phyloP scores from a whole-genome alignment of 2,329 filamentous ascomycete genomes.

The Fusarium sp. region DNA sequence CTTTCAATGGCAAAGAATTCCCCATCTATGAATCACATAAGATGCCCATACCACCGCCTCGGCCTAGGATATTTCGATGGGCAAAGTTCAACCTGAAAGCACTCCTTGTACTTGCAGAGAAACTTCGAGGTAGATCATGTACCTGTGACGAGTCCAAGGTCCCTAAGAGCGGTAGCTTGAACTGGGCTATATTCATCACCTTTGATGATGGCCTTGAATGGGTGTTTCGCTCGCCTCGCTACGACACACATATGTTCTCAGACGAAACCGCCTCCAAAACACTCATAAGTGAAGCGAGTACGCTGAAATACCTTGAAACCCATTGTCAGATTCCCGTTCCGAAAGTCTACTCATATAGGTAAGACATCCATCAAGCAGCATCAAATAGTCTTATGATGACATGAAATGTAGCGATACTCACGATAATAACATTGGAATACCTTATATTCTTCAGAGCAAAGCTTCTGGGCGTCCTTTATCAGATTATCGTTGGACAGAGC shows the following conservation, averaged over 20 bases:
- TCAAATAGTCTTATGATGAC: fast-evolving
- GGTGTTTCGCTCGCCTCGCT: constrained; percentile 30
- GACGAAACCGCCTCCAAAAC: constrained; percentile 25
- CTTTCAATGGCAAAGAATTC: fast-evolving
- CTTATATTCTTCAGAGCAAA: constrained; percentile 39
- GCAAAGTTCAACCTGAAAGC: constrained; percentile 27
- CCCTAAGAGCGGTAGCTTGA: constrained; percentile 29
- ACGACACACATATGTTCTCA: neutral
- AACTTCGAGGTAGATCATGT: constrained; percentile 26
- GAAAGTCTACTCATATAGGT: constrained; percentile 21
- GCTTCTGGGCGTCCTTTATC: constrained; percentile 26
- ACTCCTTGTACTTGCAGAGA: constrained; percentile 22
- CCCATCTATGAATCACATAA: fast-evolving
- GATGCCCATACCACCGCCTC: fast-evolving
- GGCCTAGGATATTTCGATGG: neutral
- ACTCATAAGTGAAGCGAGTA: constrained; percentile 33
- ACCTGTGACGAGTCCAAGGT: constrained; percentile 9
- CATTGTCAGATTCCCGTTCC: constrained; percentile 29
- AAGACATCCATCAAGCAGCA: fast-evolving
- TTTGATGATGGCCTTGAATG: constrained; percentile 35
- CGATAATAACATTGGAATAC: constrained; percentile 33
- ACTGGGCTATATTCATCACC: constrained; percentile 33
- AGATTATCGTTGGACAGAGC: constrained; percentile 27
- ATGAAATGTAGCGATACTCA: neutral
- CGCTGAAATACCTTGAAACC: constrained; percentile 23